These are phyloP conservation scores for Colletotrichum spaethianum DNA, from an alignment of 2,329 filamentous ascomycete species.

Conservation along the genomic window DNA sequence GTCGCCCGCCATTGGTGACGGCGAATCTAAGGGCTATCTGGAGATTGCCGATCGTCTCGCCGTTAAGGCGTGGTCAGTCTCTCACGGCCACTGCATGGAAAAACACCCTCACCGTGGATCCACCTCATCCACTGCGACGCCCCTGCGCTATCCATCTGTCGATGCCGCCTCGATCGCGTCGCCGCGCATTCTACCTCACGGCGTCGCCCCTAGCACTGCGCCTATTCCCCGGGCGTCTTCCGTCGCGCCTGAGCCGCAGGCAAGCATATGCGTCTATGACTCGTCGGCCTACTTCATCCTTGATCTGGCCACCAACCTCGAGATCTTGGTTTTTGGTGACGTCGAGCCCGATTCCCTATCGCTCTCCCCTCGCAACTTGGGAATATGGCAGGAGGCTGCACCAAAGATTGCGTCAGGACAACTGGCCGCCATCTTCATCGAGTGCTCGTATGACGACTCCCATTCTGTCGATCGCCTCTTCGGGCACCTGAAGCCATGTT, in stretches of 20 bases:
- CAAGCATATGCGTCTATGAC: conserved; percentile 80
- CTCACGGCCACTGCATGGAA: conserved; percentile 91
- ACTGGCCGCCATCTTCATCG: conserved; percentile 89
- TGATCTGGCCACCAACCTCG: conserved; percentile 76
- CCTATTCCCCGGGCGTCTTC: conserved; percentile 23
- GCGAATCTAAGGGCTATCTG: conserved; percentile 85
- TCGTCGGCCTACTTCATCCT: conserved; percentile 96
- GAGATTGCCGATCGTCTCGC: conserved; percentile 90
- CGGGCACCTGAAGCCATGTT: conserved; percentile 88
- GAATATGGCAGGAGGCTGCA: conserved; percentile 90
- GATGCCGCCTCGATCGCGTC: conserved; percentile 45
- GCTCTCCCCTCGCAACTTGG: conserved; percentile 82
- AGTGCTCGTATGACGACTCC: conserved; percentile 92
- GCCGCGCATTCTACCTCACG: conserved; percentile 37
- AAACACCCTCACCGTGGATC: conserved; percentile 73
- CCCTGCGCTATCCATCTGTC: conserved; percentile 49
- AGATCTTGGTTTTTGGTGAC: conserved; percentile 95
- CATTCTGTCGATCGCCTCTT: conserved; percentile 85
- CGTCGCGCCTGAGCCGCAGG: conserved; percentile 44
- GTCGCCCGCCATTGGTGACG: conserved; percentile 85
- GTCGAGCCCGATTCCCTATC: conserved; percentile 93
- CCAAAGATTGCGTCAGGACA: conserved; percentile 82
- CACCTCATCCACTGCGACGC: conserved; percentile 42
- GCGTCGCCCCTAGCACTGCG: not conserved
- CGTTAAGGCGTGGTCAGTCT: conserved; percentile 90